Conservation (phyloP, 305 asterid genomes). For the Rubia peregrina region DNA sequence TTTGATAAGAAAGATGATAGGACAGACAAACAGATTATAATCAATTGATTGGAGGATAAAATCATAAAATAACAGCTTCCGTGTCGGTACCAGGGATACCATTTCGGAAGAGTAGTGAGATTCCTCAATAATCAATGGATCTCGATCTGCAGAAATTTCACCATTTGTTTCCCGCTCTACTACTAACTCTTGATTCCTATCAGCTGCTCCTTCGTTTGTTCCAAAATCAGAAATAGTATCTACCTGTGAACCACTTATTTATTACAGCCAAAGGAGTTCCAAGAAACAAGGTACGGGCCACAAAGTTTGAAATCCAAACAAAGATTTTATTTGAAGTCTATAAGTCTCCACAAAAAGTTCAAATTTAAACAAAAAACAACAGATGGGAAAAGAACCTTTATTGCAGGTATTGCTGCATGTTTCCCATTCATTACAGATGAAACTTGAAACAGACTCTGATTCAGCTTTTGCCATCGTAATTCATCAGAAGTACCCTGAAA, state of each 20-base stretch:
- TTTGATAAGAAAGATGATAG: neutral
- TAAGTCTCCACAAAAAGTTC: neutral
- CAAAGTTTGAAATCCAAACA: neutral
- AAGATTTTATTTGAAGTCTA: neutral
- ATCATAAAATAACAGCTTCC: constrained; percentile 9
- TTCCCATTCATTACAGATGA: constrained; percentile 82
- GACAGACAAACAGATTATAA: constrained; percentile 12
- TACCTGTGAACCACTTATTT: constrained; percentile 37
- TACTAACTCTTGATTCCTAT: constrained; percentile 25
- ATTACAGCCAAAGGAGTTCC: constrained; percentile 2
- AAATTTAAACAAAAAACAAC: neutral
- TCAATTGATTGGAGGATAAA: constrained; percentile 10
- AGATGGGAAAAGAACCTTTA: constrained; percentile 43
- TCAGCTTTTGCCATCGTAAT: constrained; percentile 68
- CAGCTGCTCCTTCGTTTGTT: constrained; percentile 31
- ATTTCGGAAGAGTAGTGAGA: constrained; percentile 20
- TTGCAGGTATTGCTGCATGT: constrained; percentile 50
- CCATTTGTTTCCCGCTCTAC: constrained; percentile 16
- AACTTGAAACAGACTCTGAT: constrained; percentile 71
- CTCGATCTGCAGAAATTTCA: constrained; percentile 20
- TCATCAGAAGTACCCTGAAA: constrained; percentile 85
- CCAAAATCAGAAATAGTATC: constrained; percentile 51
- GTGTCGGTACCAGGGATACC: constrained; percentile 25
- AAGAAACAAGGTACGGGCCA: neutral
- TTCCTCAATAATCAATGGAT: constrained; percentile 26